Evolutionary conservation across 768 basidiomycete species (phyloP).

Genomic region (Wakefieldia striispora): DNA sequence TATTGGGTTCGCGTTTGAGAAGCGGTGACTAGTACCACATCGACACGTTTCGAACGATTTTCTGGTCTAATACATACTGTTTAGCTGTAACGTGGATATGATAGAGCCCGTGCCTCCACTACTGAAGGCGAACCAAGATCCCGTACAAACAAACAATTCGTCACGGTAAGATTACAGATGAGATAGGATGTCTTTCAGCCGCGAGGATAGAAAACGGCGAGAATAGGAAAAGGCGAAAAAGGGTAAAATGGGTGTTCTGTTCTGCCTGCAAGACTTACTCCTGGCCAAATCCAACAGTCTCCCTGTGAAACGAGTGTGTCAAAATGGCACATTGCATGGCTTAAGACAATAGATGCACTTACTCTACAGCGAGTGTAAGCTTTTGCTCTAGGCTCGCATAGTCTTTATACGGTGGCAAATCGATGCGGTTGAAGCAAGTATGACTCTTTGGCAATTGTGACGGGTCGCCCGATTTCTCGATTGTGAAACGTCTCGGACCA

Average conservation of each 20-base stretch:
- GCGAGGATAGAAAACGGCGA: conserved; percentile 5
- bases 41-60: conserved; percentile 1
- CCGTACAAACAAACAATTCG: conserved; percentile 14
- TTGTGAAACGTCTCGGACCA: conserved; percentile 94
- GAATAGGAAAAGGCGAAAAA: background rate
- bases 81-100: background rate
- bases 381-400: conserved; percentile 94
- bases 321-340: conserved; percentile 11
- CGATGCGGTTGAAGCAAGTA: conserved; percentile 95
- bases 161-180: conserved; percentile 30
- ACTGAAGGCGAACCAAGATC: background rate
- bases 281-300: conserved; percentile 93
- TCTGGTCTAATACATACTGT: conserved; percentile 4
- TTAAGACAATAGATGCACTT: conserved; percentile 36
- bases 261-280: conserved; percentile 49
- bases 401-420: conserved; percentile 96
- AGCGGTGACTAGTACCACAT: conserved; percentile 35
- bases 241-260: conserved; percentile 14
- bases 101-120: background rate
- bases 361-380: conserved; percentile 92
- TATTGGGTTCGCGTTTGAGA: conserved; percentile 90
- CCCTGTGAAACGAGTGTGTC: conserved; percentile 43
- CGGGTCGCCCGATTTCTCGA: conserved; percentile 97
- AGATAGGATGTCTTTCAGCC: conserved; percentile 23
- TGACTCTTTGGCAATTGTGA: conserved; percentile 95